phyloP scores from a whole-genome alignment of 768 basidiomycete genomes.

The Lactarius quietus region DNA sequence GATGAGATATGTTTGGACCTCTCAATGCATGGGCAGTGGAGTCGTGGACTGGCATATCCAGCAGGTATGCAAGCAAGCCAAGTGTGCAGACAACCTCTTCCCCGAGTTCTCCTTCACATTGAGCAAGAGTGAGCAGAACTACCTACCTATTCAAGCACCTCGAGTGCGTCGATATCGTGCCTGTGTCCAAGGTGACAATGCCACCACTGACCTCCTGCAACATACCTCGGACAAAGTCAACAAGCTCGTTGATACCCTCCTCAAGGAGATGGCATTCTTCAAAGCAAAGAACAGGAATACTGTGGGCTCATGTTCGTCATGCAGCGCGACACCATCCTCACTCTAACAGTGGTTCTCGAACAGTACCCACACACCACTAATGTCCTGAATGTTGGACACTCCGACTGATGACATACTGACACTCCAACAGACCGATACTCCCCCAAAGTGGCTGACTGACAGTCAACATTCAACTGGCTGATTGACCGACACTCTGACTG shows the following conservation, averaged over 20 bases:
- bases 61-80: conserved; percentile 52
- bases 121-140: conserved; percentile 54
- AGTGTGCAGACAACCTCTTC: conserved; percentile 42
- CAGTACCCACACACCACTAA: conserved; percentile 54
- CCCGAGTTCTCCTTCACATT: conserved; percentile 49
- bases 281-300: conserved; percentile 52
- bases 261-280: conserved; percentile 51
- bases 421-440: too few relatives aligned
- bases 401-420: too few relatives aligned
- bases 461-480: too few relatives aligned
- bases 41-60: conserved; percentile 76
- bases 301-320: conserved; percentile 76
- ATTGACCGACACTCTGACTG: too few relatives aligned
- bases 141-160: conserved; percentile 58
- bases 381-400: conserved; percentile 55
- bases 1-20: conserved; percentile 56
- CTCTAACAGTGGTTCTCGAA: conserved; percentile 56
- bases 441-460: too few relatives aligned
- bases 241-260: conserved; percentile 50
- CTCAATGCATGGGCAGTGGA: conserved; percentile 73
- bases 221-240: conserved; percentile 58
- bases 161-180: conserved; percentile 39
- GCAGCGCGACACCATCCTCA: conserved; percentile 70
- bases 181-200: conserved; percentile 48
- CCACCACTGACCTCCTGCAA: conserved; percentile 46